These are phyloP conservation scores for Mortierella sp. DNA, from an alignment of 371 early-diverging fungal species.

Conservation along the genomic window DNA sequence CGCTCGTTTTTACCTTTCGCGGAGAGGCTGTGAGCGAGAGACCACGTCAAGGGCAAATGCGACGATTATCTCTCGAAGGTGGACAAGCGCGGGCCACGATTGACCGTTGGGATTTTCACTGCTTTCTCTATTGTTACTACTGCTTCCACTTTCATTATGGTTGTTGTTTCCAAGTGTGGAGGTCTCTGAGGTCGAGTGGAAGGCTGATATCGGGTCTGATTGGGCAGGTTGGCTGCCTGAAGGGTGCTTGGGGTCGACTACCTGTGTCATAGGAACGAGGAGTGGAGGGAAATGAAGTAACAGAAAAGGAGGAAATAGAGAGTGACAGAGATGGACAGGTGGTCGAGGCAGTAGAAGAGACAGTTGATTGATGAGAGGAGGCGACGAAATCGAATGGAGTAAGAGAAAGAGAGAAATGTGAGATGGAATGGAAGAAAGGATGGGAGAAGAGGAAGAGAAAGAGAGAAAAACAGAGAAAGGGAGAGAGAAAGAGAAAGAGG, in stretches of 20 bases:
- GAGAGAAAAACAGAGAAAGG: too few relatives aligned
- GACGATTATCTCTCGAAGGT: conserved; percentile 22
- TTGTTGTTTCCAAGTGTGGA: neutral
- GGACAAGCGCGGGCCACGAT: conserved; percentile 34
- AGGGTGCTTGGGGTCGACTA: conserved; percentile 20
- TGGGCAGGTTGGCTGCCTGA: conserved; percentile 13
- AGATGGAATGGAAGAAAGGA: too few relatives aligned
- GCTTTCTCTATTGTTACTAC: neutral
- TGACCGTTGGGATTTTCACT: neutral
- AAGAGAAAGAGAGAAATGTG: too few relatives aligned
- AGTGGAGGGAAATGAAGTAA: too few relatives aligned
- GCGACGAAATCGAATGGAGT: too few relatives aligned
- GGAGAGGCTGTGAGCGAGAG: conserved; percentile 24
- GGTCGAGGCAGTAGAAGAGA: neutral
- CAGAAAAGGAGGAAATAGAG: neutral
- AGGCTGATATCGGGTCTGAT: conserved; percentile 9
- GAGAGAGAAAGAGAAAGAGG: too few relatives aligned
- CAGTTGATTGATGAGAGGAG: neutral
- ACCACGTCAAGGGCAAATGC: conserved; percentile 27
- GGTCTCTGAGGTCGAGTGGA: conserved; percentile 6
- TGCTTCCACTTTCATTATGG: neutral
- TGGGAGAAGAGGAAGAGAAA: too few relatives aligned
- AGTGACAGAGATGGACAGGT: neutral
- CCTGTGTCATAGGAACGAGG: conserved; percentile 27
- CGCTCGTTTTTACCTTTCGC: conserved; percentile 31